Evolutionary conservation across 257 asterid species (phyloP).

Genomic region (Solanum habrochaites): DNA sequence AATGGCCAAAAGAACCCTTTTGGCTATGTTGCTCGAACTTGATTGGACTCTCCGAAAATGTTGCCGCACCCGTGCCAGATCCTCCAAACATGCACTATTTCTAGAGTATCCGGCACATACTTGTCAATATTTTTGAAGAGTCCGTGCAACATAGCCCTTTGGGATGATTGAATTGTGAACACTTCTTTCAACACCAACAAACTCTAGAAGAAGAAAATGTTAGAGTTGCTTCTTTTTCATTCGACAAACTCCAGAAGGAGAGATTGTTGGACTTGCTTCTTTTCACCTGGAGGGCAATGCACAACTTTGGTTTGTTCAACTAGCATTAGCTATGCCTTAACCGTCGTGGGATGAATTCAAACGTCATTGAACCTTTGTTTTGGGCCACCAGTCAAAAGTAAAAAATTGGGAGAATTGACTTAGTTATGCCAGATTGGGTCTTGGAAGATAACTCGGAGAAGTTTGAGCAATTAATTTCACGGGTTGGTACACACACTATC

Average conservation of each 20-base stretch:
- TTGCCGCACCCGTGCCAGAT: rapidly evolving
- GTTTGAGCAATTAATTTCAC: neutral
- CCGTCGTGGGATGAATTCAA: neutral
- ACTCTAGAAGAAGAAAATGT: neutral
- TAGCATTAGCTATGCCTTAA: neutral
- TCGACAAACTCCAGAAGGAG: neutral
- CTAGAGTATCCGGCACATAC: neutral
- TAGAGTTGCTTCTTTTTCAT: neutral
- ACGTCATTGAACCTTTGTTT: neutral
- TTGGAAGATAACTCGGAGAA: neutral
- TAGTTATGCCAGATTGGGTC: neutral
- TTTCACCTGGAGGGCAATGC: neutral
- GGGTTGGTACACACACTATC: neutral
- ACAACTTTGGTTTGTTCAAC: neutral
- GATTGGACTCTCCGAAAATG: neutral
- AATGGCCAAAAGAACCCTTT: neutral
- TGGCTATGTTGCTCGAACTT: neutral
- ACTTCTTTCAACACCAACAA: neutral
- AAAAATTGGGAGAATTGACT: neutral
- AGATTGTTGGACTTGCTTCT: neutral
- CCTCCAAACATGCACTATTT: neutral
- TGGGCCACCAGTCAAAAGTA: neutral
- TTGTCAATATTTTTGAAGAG: neutral
- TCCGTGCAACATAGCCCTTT: neutral
- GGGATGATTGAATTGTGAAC: neutral